These are phyloP conservation scores for Discostella stelligera DNA, from an alignment of 352 stramenopile genomes.

Conservation along the genomic window DNA sequence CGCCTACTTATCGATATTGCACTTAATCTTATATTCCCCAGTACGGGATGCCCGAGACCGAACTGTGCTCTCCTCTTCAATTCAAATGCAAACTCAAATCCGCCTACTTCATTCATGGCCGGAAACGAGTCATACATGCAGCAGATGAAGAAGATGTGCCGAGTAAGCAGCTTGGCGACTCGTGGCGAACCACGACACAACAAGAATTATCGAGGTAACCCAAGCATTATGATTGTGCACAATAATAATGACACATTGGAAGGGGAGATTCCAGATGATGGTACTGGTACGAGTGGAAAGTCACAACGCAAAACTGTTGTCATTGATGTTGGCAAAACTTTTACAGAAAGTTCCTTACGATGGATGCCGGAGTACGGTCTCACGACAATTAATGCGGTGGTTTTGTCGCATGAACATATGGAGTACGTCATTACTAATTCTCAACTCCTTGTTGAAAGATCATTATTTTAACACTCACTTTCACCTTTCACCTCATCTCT, in stretches of 20 bases:
- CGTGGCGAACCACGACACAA: conserved; percentile 73
- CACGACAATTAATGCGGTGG: conserved; percentile 66
- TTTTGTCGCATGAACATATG: conserved; percentile 82
- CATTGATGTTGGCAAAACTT: conserved; percentile 83
- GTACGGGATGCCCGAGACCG: conserved; percentile 72
- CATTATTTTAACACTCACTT: background rate
- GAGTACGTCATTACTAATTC: conserved; percentile 13
- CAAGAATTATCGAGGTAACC: conserved; percentile 81
- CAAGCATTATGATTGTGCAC: conserved; percentile 68
- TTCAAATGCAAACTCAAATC: conserved; percentile 19
- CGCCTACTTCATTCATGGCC: background rate
- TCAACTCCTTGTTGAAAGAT: background rate
- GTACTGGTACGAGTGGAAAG: background rate
- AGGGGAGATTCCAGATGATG: conserved; percentile 9
- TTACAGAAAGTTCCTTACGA: conserved; percentile 71
- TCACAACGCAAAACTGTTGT: conserved; percentile 55
- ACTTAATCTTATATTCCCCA: background rate
- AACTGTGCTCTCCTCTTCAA: conserved; percentile 68
- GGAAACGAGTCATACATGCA: conserved; percentile 20
- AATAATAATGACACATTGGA: conserved; percentile 42
- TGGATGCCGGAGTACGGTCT: conserved; percentile 73
- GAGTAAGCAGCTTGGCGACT: conserved; percentile 59
- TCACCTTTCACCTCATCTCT: background rate
- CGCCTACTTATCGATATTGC: background rate
- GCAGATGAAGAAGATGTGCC: conserved; percentile 46